Evolutionary conservation across 768 basidiomycete species (phyloP), one percentile per base, ranked within the genome.

Genomic region (Kwoniella dendrophila): DNA sequence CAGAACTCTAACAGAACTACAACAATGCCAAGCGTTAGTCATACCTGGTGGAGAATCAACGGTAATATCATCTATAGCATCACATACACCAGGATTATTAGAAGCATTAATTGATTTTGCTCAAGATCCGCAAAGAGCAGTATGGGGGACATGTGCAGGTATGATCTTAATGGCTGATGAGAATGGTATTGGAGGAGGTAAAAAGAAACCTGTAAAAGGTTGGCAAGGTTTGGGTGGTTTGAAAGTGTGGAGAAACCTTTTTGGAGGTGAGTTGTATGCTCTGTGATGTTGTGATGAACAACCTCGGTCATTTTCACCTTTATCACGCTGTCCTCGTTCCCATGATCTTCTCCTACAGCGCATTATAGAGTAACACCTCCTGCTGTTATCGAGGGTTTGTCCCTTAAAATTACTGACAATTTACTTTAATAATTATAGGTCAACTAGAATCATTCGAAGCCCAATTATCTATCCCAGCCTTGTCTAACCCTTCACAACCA

Each of bases 1-100:
- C 14, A 43, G 30, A 20, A 36, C 63, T 10, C 24, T 22, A 27
- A 27, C 50, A 5, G 22, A 43, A 27, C 18, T 54, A 4, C 27
- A 74, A 52, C 78, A 73, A 55, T 95, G 92, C 76, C 86, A 90
- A 68, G 94, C 88, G 0, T 82, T 98, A 50, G 87, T 98, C 63
- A 91, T 98, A 64, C 95, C 95, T 11, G 95, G 94, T 6, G 95
- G 95, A 81, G 95, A 98, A 81, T 92, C 90, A 4, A 97, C 95
- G 4, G 91, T 93, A 2, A 97, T 98, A 63, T 66, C 67, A 40
- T 66, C 90, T 87, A 1, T 83, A 90, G 50, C 83, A 88, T 20
- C 90, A 86, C 29, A 83, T 83, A 56, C 83, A 87, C 29, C 87
- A 0, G 90, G 90, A 0, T 83, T 98, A 40, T 76, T 92, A 16